Base-by-base conservation (phyloP, 1,284 basidiomycete genomes). In the Ceratorhiza oryzae-sativae region DNA sequence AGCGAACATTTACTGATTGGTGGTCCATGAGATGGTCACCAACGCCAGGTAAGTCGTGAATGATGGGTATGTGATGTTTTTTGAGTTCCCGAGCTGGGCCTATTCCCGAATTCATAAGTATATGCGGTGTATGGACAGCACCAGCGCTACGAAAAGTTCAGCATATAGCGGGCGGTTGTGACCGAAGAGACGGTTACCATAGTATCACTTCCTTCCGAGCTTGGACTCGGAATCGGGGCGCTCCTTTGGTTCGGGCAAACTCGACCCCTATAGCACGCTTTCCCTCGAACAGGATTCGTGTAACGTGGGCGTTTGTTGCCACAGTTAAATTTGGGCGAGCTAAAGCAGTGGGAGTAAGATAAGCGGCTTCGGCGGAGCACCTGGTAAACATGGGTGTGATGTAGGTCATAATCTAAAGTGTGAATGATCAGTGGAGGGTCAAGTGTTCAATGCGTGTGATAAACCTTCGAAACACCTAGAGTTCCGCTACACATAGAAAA, bases 61-160 rank as follows among this genome's bases (percentile, higher is more conserved):
- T 76, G 15, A 88, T 78, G 0, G 84, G 81, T 36, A 91, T 87
- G 10, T 77, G 76, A 71, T 85, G 80, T 41, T 81, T 77, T 10
- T 80, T 75, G n/a, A 91, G 83, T 25, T 89, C 83, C 13, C 81
- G 79, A 2, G 82, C 82, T 23, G 88, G 86, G 0, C 90, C 90
- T 27, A 91, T 78, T 3, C 91, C 91, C 15, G 88, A 90, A 39
- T 91, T 82, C 82, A 91, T 84, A 12, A 94, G 83, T 42, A 74
- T 74, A 25, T 55, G 49, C 48, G 73, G 73, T 8, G 73, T 73
- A 30, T 74, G 73, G 8, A 63, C 89, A 25, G 85, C 87, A 41
- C 90, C 90, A 73, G 73, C 70, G 32, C 71, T 68, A 49, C 27
- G 32, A 18, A 71, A 12, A 12, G 42, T 34, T 41, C 5, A 34